Percentiles rank a stretch among this genome's conserved stretches.
phyloP scores from a whole-genome alignment of 2,329 filamentous ascomycete genomes.

The Metarhizium humberi region DNA sequence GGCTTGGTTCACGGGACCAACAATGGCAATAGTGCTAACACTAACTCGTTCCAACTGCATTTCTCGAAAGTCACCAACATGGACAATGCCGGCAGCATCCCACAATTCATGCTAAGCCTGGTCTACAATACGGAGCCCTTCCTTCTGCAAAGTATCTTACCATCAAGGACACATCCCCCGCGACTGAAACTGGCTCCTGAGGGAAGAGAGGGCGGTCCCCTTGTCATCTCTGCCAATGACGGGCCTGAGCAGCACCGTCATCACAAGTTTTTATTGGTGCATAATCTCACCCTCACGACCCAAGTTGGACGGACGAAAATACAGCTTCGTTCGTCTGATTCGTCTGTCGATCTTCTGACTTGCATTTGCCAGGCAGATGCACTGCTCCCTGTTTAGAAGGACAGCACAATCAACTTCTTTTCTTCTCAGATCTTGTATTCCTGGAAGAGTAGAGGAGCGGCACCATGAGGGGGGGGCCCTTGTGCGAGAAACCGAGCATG shows the following conservation, averaged over 20 bases:
- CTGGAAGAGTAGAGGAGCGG: too few relatives aligned
- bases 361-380: not conserved
- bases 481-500: not conserved
- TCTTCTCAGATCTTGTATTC: too few relatives aligned
- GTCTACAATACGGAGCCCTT: not conserved
- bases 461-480: not conserved
- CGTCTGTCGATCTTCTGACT: conserved; percentile 2
- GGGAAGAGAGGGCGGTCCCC: not conserved
- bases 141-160: not conserved
- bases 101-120: not conserved
- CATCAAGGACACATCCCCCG: not conserved
- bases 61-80: not conserved
- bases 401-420: not conserved
- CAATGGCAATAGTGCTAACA: not conserved
- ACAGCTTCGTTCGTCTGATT: conserved; percentile 9
- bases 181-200: not conserved
- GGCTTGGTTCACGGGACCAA: not conserved
- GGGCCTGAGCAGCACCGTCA: not conserved
- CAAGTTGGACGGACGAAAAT: too few relatives aligned
- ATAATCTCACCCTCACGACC: not conserved
- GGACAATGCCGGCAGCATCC: not conserved
- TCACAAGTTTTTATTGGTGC: not conserved
- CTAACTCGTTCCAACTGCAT: not conserved
- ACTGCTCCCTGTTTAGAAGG: not conserved
- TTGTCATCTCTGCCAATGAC: not conserved